Base-by-base conservation (phyloP, 2,329 filamentous ascomycete species). In the Oidium heveae region DNA sequence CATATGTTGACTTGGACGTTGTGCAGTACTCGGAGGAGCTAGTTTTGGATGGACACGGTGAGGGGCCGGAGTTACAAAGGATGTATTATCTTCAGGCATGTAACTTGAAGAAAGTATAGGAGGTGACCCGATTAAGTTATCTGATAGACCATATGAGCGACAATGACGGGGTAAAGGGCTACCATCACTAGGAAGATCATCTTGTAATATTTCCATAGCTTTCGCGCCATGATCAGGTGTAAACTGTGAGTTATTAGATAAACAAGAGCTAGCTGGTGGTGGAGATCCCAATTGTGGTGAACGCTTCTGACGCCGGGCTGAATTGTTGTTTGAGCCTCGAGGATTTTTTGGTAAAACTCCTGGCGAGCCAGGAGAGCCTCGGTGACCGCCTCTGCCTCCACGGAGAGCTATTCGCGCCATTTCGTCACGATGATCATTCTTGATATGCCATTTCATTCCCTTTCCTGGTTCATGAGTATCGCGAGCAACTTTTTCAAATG, bases 371-470 rank as follows among this genome's bases (percentile, higher is more conserved):
- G 82, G 82, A 7, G 80, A 83, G 56, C 79, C 79, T 57, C 79
- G 72, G 59, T 80, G 77, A 4, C 77, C 78, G 52, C 79, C 77
- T 49, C 76, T 72, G 18, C 78, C 77, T 18, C 77, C 74, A 55
- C 75, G 73, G 61, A 71, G 76, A 46, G 58, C 58, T 43, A 56
- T 58, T 52, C 58, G 84, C 57, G 86, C 75, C 72, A 95, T 94
- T 54, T 94, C 89, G 18, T 95, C 86, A 52, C 83, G 80, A 59
- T 82, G 76, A 58, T 93, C 85, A 1, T 84, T 75, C 4, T 86
- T 80, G 63, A 98, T 88, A 67, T 89, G 86, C 91, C 91, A 98
- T 66, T 96, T 96, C 87, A 95, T 96, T 32, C 91, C 91, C 66
- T 98, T 98, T 13, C 91, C 91, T 22, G 91, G 91, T 66, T 98